Base-by-base conservation (phyloP, 176 grass and related monocot species). In the Phyllostachys edulis region DNA sequence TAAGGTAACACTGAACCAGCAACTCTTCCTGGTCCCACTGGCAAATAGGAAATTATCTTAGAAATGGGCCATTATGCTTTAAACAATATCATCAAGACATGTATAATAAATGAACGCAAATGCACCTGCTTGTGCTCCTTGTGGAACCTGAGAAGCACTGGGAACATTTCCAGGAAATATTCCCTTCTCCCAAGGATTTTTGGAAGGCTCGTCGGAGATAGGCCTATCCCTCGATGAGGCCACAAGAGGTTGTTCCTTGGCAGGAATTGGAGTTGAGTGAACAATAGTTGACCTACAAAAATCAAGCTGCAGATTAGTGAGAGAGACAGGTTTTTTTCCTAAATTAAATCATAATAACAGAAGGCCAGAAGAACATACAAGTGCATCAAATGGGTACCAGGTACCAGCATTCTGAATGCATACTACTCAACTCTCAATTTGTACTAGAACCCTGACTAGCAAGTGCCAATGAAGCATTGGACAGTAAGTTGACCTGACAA, bases 281-380 rank as follows among this genome's bases (percentile, higher is more conserved):
- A 98, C 89, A 72, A 95, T 54, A 38, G 96, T 98, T 29, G 96
- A 94, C 91, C 96, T 98, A 75, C 47, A 69, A 73, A 74, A 79
- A 89, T 44, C 49, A 71, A 84, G 13, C 4, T 34, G 42, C 18
- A 86, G n/a, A 60, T 85, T 67, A 94, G 24, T n/a, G 73, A 88
- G 67, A 47, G 9, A 21, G 13, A 2, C 42, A 61, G 23, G 1
- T 15, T 65, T 85, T 85, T 85, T n/a, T 5, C 20, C 20, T 63
- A 27, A 55, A 67, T 34, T 10, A 63, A 84, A 64, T 49, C n/a
- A 63, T 20, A 52, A 2, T 66, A 42, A 67, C 16, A 41, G 8
- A 60, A 86, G 37, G 64, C 13, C 62, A 85, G 51, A 80, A 60
- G 27, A 14, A 68, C 3, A 75, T 51, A 52, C 4, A 70, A 21